Percentiles rank a stretch among this genome's conserved stretches.
phyloP scores from a whole-genome alignment of 2,329 filamentous ascomycete species.

The Colletotrichum orbiculare region DNA sequence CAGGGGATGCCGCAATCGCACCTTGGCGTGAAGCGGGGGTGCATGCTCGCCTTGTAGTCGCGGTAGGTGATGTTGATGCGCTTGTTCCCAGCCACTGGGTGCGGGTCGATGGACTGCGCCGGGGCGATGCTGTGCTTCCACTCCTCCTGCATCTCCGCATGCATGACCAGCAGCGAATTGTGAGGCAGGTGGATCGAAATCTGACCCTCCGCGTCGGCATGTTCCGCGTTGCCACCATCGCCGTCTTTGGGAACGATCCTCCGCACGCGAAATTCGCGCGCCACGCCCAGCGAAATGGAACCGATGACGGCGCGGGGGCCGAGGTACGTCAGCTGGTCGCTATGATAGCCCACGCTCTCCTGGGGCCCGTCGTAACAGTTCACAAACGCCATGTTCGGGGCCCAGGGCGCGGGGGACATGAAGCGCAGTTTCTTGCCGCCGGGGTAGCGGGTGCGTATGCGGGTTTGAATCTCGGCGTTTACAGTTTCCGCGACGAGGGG shows the following conservation, averaged over 20 bases:
- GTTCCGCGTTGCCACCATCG: conserved; percentile 50
- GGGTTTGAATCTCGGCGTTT: conserved; percentile 78
- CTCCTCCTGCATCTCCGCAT: conserved; percentile 96
- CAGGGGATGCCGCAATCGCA: conserved; percentile 79
- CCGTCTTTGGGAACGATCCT: conserved; percentile 73
- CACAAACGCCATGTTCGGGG: conserved; percentile 90
- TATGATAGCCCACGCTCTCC: conserved; percentile 91
- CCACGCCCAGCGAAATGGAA: conserved; percentile 88
- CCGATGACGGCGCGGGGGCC: conserved; percentile 91
- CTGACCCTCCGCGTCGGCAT: conserved; percentile 79
- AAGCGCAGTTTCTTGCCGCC: conserved; percentile 78
- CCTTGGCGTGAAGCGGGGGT: conserved; percentile 80
- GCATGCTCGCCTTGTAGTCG: conserved; percentile 81
- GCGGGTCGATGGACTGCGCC: conserved; percentile 80
- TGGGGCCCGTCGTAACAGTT: conserved; percentile 90
- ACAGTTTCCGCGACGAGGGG: conserved; percentile 78
- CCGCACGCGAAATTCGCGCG: conserved; percentile 91
- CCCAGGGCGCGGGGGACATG: conserved; percentile 80
- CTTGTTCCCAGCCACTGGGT: conserved; percentile 82
- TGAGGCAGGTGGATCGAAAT: conserved; percentile 94
- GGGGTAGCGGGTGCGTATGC: conserved; percentile 77
- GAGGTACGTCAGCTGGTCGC: conserved; percentile 92
- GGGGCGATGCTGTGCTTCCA: conserved; percentile 93
- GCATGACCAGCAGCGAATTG: conserved; percentile 94
- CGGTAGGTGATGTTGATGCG: conserved; percentile 96